Evolutionary conservation across 768 basidiomycete species (phyloP).

Genomic region (Panaeolus cyanescens): DNA sequence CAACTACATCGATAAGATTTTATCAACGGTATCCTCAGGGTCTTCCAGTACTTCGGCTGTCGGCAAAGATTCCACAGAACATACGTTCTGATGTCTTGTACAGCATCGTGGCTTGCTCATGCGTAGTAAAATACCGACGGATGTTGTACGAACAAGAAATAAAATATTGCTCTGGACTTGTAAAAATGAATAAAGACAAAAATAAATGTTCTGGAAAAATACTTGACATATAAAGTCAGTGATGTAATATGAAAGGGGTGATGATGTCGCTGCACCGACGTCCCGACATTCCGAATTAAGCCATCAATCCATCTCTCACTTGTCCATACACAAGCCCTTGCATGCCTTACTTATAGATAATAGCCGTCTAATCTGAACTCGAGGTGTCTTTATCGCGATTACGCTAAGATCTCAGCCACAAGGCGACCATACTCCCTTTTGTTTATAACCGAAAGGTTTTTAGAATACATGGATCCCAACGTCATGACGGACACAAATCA

Average conservation of each 20-base stretch:
- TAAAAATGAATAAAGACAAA: too few species aligned
- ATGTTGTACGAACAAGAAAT: background rate
- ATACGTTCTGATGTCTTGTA: constrained; percentile 55
- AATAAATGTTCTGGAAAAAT: too few species aligned
- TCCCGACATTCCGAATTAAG: background rate
- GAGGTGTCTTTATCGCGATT: background rate
- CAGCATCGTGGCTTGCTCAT: background rate
- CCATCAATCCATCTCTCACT: background rate
- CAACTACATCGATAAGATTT: constrained; percentile 85
- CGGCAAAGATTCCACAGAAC: constrained; percentile 90
- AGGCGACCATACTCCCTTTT: background rate
- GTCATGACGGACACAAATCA: constrained; percentile 37
- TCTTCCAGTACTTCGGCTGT: constrained; percentile 84
- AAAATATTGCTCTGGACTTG: background rate
- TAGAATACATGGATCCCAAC: constrained; percentile 37
- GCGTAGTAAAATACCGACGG: background rate
- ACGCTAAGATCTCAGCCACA: background rate
- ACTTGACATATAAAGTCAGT: background rate
- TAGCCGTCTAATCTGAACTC: background rate
- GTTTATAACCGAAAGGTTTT: background rate
- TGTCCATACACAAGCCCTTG: background rate
- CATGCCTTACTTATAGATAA: background rate
- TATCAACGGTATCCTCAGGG: constrained; percentile 82
- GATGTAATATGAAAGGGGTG: background rate
- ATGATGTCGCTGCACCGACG: background rate